Evolutionary conservation across 2,329 filamentous ascomycete species (phyloP), one percentile per base, ranked within the genome.

Genomic region (Aspergillus oerlinghausenensis): DNA sequence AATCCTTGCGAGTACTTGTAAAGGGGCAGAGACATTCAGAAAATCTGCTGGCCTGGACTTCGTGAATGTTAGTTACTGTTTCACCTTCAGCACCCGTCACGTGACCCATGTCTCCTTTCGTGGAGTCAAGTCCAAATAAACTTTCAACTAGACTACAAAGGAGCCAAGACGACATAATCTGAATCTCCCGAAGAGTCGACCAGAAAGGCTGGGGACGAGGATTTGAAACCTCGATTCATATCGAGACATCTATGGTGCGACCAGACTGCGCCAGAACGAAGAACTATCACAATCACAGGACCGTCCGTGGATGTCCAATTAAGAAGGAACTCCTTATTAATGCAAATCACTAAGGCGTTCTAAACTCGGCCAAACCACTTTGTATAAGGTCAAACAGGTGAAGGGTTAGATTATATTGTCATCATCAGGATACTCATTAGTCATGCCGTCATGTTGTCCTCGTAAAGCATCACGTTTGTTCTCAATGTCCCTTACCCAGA

Each of bases 401-500:
- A 43, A 48, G 19, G 35, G 42, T 14, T 52, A 63, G 29, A 62
- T 52, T 50, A 55, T 55, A 50, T 68, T 55, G n/a, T 57, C 64
- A 45, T 75, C 67, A 62, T 77, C 74, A 51, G 67, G 69, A 64
- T 79, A 78, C 50, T 65, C 65, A 48, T 67, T 65, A 32, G 62
- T 65, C 5, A 63, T 60, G 56, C 61, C 55, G 32, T 63, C 63
- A 23, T 60, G 54, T 25, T 52, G 60, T 47, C 60, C 63, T 57
- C 65, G 67, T 43, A 71, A 59, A 50, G 61, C 56, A 49, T 67
- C 66, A 29, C 71, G 75, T 63, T 83, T 78, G 54, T 84, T 79
- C 73, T 97, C 92, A 51, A 97, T 76, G 62, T 88, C 85, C 1
- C 87, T 87, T 1, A 86, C 90, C 92, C 93, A 97, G 38, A 97